A percentile compares a stretch with the other conserved stretches of the same genome.
These are phyloP conservation scores for Mortierella sp. DNA, from an alignment of 371 early-diverging fungal species.

Conservation along the genomic window DNA sequence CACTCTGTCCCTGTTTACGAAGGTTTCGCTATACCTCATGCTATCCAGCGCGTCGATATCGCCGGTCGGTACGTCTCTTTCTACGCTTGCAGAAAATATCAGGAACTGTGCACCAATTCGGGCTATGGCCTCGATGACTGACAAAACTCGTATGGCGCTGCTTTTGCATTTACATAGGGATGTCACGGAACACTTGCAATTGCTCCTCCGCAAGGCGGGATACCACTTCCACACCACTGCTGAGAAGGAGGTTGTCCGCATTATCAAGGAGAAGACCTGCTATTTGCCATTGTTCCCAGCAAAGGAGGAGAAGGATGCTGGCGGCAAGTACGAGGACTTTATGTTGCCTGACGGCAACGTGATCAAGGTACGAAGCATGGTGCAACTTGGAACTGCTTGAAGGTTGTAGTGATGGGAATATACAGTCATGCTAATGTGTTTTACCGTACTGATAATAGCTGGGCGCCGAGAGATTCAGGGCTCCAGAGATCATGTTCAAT, in stretches of 20 bases:
- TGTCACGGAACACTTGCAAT: conserved; percentile 98
- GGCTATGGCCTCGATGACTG: background rate
- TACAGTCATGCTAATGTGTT: background rate
- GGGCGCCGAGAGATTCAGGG: conserved; percentile 85
- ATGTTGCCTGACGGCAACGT: conserved; percentile 99
- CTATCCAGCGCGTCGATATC: conserved; percentile 98
- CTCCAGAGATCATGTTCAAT: conserved; percentile 99
- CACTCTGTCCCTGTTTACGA: conserved; percentile 99
- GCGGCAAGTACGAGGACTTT: conserved; percentile 94
- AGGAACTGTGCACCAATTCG: background rate
- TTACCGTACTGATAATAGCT: conserved; percentile 14
- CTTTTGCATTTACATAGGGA: conserved; percentile 82
- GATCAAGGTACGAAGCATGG: conserved; percentile 89
- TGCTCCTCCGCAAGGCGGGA: conserved; percentile 99
- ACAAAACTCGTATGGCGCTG: conserved; percentile 48
- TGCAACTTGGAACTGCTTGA: background rate
- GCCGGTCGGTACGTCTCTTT: conserved; percentile 63
- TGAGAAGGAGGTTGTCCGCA: conserved; percentile 99
- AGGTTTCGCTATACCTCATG: conserved; percentile 99
- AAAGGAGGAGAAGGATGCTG: conserved; percentile 98
- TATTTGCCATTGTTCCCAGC: conserved; percentile 99
- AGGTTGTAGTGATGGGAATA: background rate
- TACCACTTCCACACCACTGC: conserved; percentile 99
- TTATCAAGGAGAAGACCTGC: conserved; percentile 99
- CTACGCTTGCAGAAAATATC: background rate